A percentile compares a stretch with the other conserved stretches of the same genome.
Evolutionary conservation across 1,139 yeast species (phyloP).

Genomic region (Taphrina deformans): DNA sequence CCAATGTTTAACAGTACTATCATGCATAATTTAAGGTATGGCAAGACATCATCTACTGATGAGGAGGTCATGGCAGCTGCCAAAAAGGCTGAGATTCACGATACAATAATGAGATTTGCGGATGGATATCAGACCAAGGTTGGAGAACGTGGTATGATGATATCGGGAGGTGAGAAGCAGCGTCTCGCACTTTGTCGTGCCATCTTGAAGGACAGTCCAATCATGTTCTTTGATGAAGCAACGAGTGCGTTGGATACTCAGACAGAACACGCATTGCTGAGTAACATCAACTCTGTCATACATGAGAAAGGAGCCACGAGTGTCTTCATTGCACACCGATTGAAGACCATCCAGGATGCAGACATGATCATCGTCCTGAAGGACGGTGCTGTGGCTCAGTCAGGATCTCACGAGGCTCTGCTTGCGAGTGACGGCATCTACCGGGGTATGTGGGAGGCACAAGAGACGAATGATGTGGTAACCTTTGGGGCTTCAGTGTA

Average conservation of each 20-base stretch:
- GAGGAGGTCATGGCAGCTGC: slow-evolving; percentile 69
- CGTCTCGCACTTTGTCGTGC: slow-evolving; percentile 90
- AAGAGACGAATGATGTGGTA: slow-evolving; percentile 58
- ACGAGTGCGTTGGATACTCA: slow-evolving; percentile 96
- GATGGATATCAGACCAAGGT: slow-evolving; percentile 82
- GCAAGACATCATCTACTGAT: slow-evolving; percentile 61
- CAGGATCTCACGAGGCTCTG: slow-evolving; percentile 73
- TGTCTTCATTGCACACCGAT: slow-evolving; percentile 88
- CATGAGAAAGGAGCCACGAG: slow-evolving; percentile 57
- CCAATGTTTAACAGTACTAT: slow-evolving; percentile 63
- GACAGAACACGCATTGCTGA: slow-evolving; percentile 76
- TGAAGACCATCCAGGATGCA: slow-evolving; percentile 90
- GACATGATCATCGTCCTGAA: slow-evolving; percentile 87
- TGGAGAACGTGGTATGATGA: slow-evolving; percentile 99
- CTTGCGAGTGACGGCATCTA: slow-evolving; percentile 59
- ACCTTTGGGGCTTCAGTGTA: not conserved
- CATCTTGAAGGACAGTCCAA: slow-evolving; percentile 77
- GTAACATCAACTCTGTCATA: slow-evolving; percentile 50
- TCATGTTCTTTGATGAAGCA: slow-evolving; percentile 94
- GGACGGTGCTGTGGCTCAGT: slow-evolving; percentile 78
- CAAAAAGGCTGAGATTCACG: slow-evolving; percentile 61
- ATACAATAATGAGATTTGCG: slow-evolving; percentile 63
- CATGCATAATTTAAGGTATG: slow-evolving; percentile 82
- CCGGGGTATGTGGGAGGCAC: slow-evolving; percentile 83
- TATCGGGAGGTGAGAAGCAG: slow-evolving; percentile 97